Evolutionary conservation across 495 filamentous ascomycete species (phyloP).

Genomic region (Trypethelium eluteriae): DNA sequence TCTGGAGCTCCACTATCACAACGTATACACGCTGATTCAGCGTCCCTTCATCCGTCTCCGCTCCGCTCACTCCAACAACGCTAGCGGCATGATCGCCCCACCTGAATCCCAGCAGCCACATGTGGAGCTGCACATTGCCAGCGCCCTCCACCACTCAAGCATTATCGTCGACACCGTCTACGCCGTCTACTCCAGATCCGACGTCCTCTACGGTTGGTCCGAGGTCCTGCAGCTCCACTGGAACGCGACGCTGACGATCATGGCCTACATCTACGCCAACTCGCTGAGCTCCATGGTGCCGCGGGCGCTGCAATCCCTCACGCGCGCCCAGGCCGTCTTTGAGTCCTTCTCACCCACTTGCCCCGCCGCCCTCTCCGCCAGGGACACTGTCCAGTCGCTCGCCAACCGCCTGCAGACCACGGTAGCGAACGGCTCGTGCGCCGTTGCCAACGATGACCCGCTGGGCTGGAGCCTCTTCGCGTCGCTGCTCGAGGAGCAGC

Average conservation of each 20-base stretch:
- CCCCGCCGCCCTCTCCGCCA: not conserved
- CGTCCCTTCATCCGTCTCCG: conserved; percentile 10
- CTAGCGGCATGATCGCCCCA: conserved; percentile 6
- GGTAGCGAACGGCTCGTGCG: not conserved
- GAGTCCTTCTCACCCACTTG: conserved; percentile 3
- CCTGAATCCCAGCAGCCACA: conserved; percentile 7
- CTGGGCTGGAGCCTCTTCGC: conserved; percentile 7
- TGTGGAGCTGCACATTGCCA: conserved; percentile 8
- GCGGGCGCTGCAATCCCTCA: conserved; percentile 5
- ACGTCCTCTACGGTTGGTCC: conserved; percentile 9
- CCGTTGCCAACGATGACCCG: not conserved
- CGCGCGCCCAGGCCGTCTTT: conserved; percentile 5
- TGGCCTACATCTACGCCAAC: conserved; percentile 9
- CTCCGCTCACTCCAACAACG: conserved; percentile 1
- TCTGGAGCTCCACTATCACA: conserved; percentile 7
- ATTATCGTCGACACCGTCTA: conserved; percentile 6
- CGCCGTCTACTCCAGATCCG: conserved; percentile 7
- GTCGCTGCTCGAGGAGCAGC: conserved; percentile 8
- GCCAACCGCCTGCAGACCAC: conserved; percentile 1
- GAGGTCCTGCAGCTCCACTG: conserved; percentile 7
- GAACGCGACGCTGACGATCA: conserved; percentile 9
- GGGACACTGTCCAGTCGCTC: conserved; percentile 1
- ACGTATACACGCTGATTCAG: conserved; percentile 6
- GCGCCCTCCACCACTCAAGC: conserved; percentile 8
- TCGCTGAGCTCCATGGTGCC: conserved; percentile 3